These are phyloP conservation scores for Pichia sp. DNA, from an alignment of 1,139 yeast species.

Conservation along the genomic window DNA sequence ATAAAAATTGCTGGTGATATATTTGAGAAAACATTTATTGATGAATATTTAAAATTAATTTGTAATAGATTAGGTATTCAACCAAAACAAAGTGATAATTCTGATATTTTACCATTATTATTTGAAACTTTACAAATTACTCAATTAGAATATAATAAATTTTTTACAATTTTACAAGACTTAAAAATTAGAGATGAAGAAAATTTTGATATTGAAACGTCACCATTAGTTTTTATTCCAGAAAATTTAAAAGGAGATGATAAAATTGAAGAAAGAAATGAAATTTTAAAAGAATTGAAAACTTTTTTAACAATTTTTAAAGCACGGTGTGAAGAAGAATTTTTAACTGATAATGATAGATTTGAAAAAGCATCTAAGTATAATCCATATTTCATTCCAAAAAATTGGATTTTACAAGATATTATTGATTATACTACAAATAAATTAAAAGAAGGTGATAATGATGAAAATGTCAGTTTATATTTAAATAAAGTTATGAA, in stretches of 20 bases:
- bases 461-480: constrained; percentile 29
- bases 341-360: constrained; percentile 35
- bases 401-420: constrained; percentile 83
- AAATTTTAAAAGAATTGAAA: constrained; percentile 31
- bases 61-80: constrained; percentile 63
- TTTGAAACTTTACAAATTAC: constrained; percentile 56
- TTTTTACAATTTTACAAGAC: constrained; percentile 60
- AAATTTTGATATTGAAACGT: constrained; percentile 26
- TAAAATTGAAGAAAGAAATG: constrained; percentile 29
- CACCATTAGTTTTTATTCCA: constrained; percentile 26
- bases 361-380: constrained; percentile 35
- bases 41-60: constrained; percentile 54
- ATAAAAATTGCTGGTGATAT: constrained; percentile 62
- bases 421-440: constrained; percentile 48
- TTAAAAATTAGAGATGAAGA: constrained; percentile 29
- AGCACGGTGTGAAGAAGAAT: constrained; percentile 35
- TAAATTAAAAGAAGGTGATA: constrained; percentile 21
- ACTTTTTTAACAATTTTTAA: constrained; percentile 40
- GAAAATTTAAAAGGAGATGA: constrained; percentile 21
- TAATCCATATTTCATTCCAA: constrained; percentile 79
- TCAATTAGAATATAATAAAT: constrained; percentile 72
- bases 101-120: constrained; percentile 52
- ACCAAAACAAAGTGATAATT: constrained; percentile 38
- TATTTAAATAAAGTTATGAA: constrained; percentile 48
- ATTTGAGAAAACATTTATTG: constrained; percentile 57